Evolutionary conservation across 1,139 yeast genomes (phyloP), one percentile per base, ranked within the genome.

Genomic region (Protomyces lactucae-debilis): DNA sequence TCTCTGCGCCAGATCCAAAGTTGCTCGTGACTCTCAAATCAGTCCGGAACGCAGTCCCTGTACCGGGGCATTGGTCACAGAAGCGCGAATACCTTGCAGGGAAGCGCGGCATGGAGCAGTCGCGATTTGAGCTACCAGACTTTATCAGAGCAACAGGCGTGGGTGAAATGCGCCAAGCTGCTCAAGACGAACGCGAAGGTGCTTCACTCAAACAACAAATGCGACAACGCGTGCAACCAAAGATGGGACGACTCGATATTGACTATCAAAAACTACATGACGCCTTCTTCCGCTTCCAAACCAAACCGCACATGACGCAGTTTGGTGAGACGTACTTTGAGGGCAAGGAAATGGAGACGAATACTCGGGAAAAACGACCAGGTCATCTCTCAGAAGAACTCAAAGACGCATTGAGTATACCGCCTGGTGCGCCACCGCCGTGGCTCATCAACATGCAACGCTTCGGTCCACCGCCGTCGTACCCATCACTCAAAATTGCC

Each of bases 211-310:
- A 88, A 71, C 95, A 90, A 71, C 82, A 83, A 72, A 87, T 87
- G 73, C 79, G 98, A 68, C 95, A 88, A 66, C 80, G 88, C 64
- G 95, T 92, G 0, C 97, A 90, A 73, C 97, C 97, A 0, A 90
- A 89, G 73, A 79, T 90, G 84, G 96, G 96, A 0, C 80, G 85
- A 65, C 76, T 93, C 35, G 99, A 93, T 74, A 82, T 93, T 43
- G 98, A 93, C 74, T 92, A 88, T 73, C 87, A 83, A 68, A 87
- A 86, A 69, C 76, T 93, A 35, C 85, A 91, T 72, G 88, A 89
- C 73, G 96, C 97, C 0, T 92, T 93, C 72, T 93, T 89, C 80
- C 86, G 86, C 72, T 79, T 82, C 70, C 95, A 89, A 71, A 82
- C 87, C 43, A 86, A 84, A 70, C 98, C 98, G 0, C 78, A 81